Base-by-base conservation (phyloP, 2,329 filamentous ascomycete genomes). In the Paecilomyces formosus region DNA sequence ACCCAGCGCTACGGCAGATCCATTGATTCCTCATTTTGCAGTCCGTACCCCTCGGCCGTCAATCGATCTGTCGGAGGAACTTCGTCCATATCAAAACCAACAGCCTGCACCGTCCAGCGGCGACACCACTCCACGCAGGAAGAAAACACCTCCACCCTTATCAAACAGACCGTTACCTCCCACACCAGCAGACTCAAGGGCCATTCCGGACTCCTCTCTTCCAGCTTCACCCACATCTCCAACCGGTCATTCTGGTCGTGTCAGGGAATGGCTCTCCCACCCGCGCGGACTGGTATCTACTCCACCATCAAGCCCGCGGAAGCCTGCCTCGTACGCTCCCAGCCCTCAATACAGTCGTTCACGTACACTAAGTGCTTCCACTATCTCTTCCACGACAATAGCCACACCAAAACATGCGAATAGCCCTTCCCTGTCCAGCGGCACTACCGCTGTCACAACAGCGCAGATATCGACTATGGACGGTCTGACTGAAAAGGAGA, bases 331-430 rank as follows among this genome's bases (percentile, higher is more conserved):
- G 30, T 33, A 15, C 30, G 18, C 30, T 11, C 35, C 55, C 39
- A 54, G 53, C 6, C 55, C 54, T 24, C 55, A 55, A 24, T 49
- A 49, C 26, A 59, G 33, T 55, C 67, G 65, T 55, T 60, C 64
- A 22, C 73, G 71, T 26, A 74, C 70, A 1, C 54, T 74, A 15
- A 76, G 73, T 56, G 70, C 69, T 15, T 72, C 72, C 6, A 75
- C 73, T 2, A 51, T 72, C 49, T 64, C 64, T 22, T 73, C 71
- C 1, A 65, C 65, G 15, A 63, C 65, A n/a, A 66, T 62, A 13
- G 67, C 65, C 54, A 62, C 65, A 28, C 67, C 63, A 2, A 63
- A 60, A 1, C 57, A 58, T 30, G 58, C 55, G 15, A 55, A 60
- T 13, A 72, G 67, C 26, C 60, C 63, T 8, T 73, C 72, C 1